phyloP scores from a whole-genome alignment of 345 rosid species.

The Sonneratia alba region DNA sequence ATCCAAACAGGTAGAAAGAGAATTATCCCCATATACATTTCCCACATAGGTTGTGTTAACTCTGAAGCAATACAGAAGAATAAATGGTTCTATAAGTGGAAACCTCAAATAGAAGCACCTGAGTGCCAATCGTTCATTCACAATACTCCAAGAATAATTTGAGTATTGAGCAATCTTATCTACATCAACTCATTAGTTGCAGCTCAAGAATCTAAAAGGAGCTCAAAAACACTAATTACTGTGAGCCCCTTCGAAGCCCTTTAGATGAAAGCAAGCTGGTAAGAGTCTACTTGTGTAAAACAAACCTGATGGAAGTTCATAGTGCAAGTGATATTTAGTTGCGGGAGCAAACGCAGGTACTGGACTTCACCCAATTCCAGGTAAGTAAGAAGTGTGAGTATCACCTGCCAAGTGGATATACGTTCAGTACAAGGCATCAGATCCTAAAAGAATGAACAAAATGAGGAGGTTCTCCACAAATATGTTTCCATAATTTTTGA shows the following conservation, averaged over 20 bases:
- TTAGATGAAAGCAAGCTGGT: not conserved
- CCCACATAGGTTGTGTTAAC: not conserved
- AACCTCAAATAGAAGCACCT: not conserved
- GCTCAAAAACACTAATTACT: not conserved
- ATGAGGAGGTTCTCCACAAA: not conserved
- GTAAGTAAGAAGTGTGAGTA: slow-evolving; percentile 79
- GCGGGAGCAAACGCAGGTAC: slow-evolving; percentile 70
- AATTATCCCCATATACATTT: not conserved
- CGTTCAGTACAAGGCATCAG: not conserved
- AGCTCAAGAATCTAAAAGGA: not conserved
- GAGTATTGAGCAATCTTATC: not conserved
- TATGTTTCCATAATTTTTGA: not conserved
- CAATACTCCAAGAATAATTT: not conserved
- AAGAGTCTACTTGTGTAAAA: not conserved
- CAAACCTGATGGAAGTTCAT: slow-evolving; percentile 87
- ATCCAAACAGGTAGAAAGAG: not conserved
- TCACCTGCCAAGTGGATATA: slow-evolving; percentile 44
- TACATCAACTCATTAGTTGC: not conserved
- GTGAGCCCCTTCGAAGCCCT: not conserved
- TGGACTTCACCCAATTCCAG: slow-evolving; percentile 84
- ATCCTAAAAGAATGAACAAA: not conserved
- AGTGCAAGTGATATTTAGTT: slow-evolving; percentile 59
- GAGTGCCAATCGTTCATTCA: not conserved
- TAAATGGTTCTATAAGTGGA: not conserved
- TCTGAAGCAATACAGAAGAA: not conserved